Base-by-base conservation (phyloP, 371 early-diverging fungal genomes). In the Paraphysoderma sedebokerense region DNA sequence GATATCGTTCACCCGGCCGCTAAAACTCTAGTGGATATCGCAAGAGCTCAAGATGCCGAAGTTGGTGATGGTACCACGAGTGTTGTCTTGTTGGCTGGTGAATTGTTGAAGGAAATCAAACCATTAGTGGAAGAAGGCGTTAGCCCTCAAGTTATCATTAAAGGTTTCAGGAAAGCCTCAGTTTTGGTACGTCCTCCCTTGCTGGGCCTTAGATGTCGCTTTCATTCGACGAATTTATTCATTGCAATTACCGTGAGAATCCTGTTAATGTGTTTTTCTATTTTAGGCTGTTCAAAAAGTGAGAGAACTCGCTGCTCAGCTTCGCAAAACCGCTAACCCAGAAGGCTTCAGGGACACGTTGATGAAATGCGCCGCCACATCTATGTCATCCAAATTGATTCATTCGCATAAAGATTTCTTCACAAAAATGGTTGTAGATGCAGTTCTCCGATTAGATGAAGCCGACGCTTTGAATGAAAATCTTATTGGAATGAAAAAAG, bases 31-130 rank as follows among this genome's bases (percentile, higher is more conserved):
- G 96, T 96, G 9, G 92, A 90, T 57, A 91, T 99, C 65, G 92
- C 97, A 33, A 79, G 98, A 51, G 85, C 97, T 40, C 99, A 99
- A 74, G 99, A 99, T 74, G 93, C 91, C n/a, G 98, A 98, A 74
- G 95, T 91, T 52, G 99, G 99, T 49, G 99, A 99, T 65, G 99
- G 99, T 52, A 99, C 99, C 26, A 99, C 99, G 12, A 91, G 91
- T 68, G 99, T 99, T 12, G 96, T 98, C 13, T 71, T 99, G 29
- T 74, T 99, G 31, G 93, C 99, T 33, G 90, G 89, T 46, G 98
- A 98, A 66, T 77, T 99, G 19, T 72, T 99, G 54, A 85, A 86
- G 59, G 86, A 89, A 56, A 79, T 97, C 41, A 93, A 92, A 56
- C 72, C 79, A 49, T 82, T 87, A 51, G 78, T 98, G 51, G 98